Evolutionary conservation across 2,329 filamentous ascomycete species (phyloP).

Genomic region (Verticillium dahliae): DNA sequence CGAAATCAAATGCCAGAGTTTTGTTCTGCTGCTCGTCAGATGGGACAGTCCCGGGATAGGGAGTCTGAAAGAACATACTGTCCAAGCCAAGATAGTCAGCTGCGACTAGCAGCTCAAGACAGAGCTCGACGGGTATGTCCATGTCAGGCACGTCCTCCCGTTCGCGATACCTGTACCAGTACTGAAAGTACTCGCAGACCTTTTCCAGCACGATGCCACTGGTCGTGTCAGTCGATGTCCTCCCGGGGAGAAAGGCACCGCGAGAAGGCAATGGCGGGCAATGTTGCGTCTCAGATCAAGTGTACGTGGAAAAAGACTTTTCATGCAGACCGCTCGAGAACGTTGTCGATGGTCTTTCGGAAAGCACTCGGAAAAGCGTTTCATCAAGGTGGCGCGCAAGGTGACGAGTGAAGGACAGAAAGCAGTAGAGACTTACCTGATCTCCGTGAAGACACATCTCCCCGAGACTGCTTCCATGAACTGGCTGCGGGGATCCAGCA

Average conservation of each 20-base stretch:
- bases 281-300: constrained; percentile 52
- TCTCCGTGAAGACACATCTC: constrained; percentile 62
- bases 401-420: constrained; percentile 4
- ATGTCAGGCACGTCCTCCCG: constrained; percentile 70
- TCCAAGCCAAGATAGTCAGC: constrained; percentile 71
- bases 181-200: constrained; percentile 77
- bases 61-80: constrained; percentile 30
- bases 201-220: constrained; percentile 73
- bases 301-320: constrained; percentile 42
- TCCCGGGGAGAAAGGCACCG: neutral
- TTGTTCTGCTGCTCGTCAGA: constrained; percentile 9
- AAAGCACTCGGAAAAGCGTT: constrained; percentile 30
- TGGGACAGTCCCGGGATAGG: neutral
- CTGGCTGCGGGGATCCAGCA: constrained; percentile 63
- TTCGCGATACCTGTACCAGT: constrained; percentile 68
- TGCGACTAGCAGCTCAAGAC: constrained; percentile 69
- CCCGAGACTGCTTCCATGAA: constrained; percentile 61
- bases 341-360: constrained; percentile 34
- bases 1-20: constrained; percentile 6
- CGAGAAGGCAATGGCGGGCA: constrained; percentile 8
- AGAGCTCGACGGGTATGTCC: constrained; percentile 73
- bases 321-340: constrained; percentile 38
- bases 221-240: constrained; percentile 14
- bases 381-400: constrained; percentile 26
- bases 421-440: constrained; percentile 51